A percentile compares a stretch with the other conserved stretches of the same genome.
phyloP scores from a whole-genome alignment of 441 rosid species.

The Mallotus repandus region DNA sequence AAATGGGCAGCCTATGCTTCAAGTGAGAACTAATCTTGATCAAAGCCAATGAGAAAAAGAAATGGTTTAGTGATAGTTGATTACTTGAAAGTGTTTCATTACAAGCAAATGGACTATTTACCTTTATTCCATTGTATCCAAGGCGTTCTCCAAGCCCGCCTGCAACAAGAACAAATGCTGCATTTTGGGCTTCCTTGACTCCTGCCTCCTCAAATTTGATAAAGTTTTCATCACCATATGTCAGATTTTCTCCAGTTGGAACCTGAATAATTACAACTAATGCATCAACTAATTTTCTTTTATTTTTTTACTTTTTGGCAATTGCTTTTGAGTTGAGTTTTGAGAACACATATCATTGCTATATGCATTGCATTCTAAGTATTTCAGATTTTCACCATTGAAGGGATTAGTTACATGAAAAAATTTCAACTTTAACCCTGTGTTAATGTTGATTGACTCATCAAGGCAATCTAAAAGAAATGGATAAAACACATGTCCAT shows the following conservation, averaged over 20 bases:
- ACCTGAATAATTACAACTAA: slow-evolving; percentile 48
- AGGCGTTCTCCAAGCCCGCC: slow-evolving; percentile 99
- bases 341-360: background rate
- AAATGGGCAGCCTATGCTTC: no score
- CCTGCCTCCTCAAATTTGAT: slow-evolving; percentile 74
- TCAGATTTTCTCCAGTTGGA: slow-evolving; percentile 81
- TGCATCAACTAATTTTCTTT: slow-evolving; percentile 13
- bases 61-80: no score
- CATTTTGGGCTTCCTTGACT: slow-evolving; percentile 75
- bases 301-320: background rate
- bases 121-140: slow-evolving; percentile 99
- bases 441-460: background rate
- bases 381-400: background rate
- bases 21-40: no score
- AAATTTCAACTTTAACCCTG: slow-evolving; percentile 1
- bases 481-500: background rate
- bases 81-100: no score
- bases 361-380: background rate
- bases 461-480: background rate
- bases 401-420: background rate
- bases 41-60: no score
- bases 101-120: slow-evolving; percentile 7
- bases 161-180: slow-evolving; percentile 97
- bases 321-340: background rate
- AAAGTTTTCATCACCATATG: slow-evolving; percentile 66